Evolutionary conservation across 768 basidiomycete species (phyloP).

Genomic region (Amanita muscaria): DNA sequence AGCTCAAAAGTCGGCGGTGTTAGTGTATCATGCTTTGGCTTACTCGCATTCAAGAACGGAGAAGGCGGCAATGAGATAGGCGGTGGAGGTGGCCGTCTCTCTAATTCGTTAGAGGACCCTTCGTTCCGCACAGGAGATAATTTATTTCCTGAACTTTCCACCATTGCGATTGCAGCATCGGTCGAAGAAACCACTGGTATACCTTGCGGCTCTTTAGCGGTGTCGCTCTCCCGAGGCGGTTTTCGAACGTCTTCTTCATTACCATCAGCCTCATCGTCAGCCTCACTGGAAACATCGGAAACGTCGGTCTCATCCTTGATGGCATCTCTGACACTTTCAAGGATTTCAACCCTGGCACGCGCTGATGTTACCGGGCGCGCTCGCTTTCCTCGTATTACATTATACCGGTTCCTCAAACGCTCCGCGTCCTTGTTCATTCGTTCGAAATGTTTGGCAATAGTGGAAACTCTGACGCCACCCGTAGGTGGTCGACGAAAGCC

Average conservation of each 20-base stretch:
- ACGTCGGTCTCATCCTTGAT: conserved; percentile 76
- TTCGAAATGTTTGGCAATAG: conserved; percentile 87
- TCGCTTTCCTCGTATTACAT: conserved; percentile 78
- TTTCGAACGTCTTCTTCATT: conserved; percentile 32
- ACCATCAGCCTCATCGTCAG: conserved; percentile 47
- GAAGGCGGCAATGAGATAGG: conserved; percentile 46
- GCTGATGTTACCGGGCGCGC: conserved; percentile 88
- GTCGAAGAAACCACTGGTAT: neutral
- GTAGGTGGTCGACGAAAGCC: conserved; percentile 46
- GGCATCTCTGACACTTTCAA: conserved; percentile 86
- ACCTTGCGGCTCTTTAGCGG: conserved; percentile 20
- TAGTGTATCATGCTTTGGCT: conserved; percentile 27
- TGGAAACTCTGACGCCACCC: conserved; percentile 67
- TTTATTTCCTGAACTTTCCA: conserved; percentile 15
- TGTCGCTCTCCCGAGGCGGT: conserved; percentile 18
- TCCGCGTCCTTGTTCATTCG: conserved; percentile 69
- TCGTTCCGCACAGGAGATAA: conserved; percentile 10
- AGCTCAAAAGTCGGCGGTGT: conserved; percentile 45
- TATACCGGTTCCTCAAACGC: conserved; percentile 67
- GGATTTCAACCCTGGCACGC: conserved; percentile 78
- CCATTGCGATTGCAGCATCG: conserved; percentile 14
- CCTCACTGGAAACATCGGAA: conserved; percentile 55
- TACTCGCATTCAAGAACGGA: conserved; percentile 38
- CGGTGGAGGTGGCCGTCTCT: conserved; percentile 16
- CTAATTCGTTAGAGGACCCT: conserved; percentile 10